phyloP scores from a whole-genome alignment of 441 rosid species.

The Erodium trifolium region DNA sequence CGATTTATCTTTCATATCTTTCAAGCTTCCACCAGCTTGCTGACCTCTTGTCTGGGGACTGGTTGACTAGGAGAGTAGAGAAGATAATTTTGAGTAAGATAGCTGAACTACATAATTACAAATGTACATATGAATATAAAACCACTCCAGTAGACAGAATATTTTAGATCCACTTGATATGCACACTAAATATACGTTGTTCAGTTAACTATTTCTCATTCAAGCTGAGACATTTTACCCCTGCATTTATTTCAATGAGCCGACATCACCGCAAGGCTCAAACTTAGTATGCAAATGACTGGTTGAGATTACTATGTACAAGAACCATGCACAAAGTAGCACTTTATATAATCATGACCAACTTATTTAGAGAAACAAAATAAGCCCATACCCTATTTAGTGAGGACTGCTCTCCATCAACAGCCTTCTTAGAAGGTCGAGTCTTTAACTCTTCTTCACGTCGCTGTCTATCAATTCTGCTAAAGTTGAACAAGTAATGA shows the following conservation, averaged over 20 bases:
- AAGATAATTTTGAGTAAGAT: slow-evolving; percentile 10
- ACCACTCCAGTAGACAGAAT: slow-evolving; percentile 1
- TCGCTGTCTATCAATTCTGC: slow-evolving; percentile 96
- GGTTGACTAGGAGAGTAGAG: slow-evolving; percentile 47
- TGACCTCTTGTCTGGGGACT: slow-evolving; percentile 83
- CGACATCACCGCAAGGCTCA: not conserved
- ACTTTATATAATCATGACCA: slow-evolving; percentile 6
- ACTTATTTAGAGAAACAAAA: slow-evolving; percentile 16
- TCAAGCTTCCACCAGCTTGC: slow-evolving; percentile 78
- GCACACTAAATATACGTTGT: too few relatives aligned
- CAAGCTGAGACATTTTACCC: not conserved
- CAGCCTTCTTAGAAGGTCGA: slow-evolving; percentile 77
- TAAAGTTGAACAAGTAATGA: slow-evolving; percentile 13
- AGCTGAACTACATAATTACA: not conserved
- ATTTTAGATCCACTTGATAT: not conserved
- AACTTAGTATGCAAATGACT: not conserved
- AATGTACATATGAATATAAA: slow-evolving; percentile 9
- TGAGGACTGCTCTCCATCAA: slow-evolving; percentile 80
- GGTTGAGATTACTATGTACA: not conserved
- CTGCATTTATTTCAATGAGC: slow-evolving; percentile 7
- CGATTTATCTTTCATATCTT: slow-evolving; percentile 72
- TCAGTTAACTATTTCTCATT: not conserved
- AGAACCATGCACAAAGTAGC: not conserved
- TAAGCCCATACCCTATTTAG: slow-evolving; percentile 58
- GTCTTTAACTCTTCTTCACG: slow-evolving; percentile 89